phyloP scores from a whole-genome alignment of 2,329 filamentous ascomycete species.

The Beauveria scarabaeidicola region DNA sequence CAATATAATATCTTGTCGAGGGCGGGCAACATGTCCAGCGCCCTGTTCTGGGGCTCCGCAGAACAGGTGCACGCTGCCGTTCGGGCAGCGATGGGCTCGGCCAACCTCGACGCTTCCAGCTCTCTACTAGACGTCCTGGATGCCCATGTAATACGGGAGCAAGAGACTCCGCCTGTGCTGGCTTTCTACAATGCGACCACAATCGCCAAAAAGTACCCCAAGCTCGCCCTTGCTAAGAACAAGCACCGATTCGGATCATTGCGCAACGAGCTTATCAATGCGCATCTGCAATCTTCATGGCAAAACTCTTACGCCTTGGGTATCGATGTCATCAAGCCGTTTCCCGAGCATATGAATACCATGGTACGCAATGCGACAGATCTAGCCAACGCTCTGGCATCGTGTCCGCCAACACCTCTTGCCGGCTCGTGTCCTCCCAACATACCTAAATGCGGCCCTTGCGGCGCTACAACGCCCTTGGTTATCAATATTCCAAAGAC shows the following conservation, averaged over 20 bases:
- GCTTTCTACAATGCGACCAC: conserved; percentile 66
- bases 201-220: conserved; percentile 57
- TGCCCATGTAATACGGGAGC: conserved; percentile 53
- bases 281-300: conserved; percentile 79
- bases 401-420: conserved; percentile 66
- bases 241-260: conserved; percentile 47
- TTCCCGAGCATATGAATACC: conserved; percentile 64
- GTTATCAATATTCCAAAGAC: conserved; percentile 56
- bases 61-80: conserved; percentile 55
- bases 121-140: conserved; percentile 55
- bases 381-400: conserved; percentile 65
- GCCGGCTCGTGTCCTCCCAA: conserved; percentile 81
- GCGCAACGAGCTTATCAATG: conserved; percentile 69
- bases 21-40: conserved; percentile 63
- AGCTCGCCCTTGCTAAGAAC: conserved; percentile 48
- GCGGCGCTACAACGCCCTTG: conserved; percentile 53
- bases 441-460: conserved; percentile 62
- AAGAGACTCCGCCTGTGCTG: conserved; percentile 56
- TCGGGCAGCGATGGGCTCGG: conserved; percentile 48
- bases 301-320: conserved; percentile 70
- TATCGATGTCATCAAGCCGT: conserved; percentile 73
- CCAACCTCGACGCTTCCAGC: conserved; percentile 47
- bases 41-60: conserved; percentile 64
- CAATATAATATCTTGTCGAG: conserved; percentile 66
- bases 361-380: conserved; percentile 62